Conservation (phyloP, 495 filamentous ascomycete species). For the Polyplosphaeria fusca region DNA sequence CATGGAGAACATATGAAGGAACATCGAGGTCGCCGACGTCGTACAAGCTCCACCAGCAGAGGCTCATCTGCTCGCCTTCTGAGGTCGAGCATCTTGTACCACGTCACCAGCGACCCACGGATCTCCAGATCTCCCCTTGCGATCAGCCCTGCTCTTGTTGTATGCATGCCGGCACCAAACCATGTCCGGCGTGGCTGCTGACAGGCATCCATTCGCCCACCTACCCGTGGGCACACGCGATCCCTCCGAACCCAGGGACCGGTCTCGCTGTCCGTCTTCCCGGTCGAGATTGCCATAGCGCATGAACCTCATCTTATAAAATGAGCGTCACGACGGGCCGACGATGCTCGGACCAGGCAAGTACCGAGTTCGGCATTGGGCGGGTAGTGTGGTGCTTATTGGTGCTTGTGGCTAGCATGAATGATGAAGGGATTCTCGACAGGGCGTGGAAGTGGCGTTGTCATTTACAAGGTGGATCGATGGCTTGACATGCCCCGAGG, state of each 20-base stretch:
- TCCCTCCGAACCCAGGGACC: background rate
- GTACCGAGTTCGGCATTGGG: slow-evolving; percentile 14
- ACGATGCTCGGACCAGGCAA: slow-evolving; percentile 3
- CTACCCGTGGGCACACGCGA: no score
- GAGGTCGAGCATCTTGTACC: background rate
- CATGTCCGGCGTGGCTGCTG: background rate
- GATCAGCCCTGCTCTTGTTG: background rate
- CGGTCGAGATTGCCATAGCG: slow-evolving; percentile 6
- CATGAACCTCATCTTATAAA: slow-evolving; percentile 13
- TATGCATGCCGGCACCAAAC: background rate
- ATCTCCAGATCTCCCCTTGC: background rate
- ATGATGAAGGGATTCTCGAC: background rate
- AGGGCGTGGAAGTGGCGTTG: background rate
- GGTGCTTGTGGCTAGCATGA: slow-evolving; percentile 1
- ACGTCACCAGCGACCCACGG: background rate
- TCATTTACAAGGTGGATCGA: no score
- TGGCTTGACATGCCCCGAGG: no score
- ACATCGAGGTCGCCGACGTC: slow-evolving; percentile 2
- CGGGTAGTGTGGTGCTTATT: slow-evolving; percentile 1
- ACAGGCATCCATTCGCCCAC: background rate
- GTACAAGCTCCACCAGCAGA: background rate
- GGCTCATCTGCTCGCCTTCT: slow-evolving; percentile 2
- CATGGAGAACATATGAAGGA: background rate
- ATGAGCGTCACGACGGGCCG: background rate
- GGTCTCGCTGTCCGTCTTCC: slow-evolving; percentile 1